Base-by-base conservation (phyloP, 345 rosid species). In the Pistacia vera region DNA sequence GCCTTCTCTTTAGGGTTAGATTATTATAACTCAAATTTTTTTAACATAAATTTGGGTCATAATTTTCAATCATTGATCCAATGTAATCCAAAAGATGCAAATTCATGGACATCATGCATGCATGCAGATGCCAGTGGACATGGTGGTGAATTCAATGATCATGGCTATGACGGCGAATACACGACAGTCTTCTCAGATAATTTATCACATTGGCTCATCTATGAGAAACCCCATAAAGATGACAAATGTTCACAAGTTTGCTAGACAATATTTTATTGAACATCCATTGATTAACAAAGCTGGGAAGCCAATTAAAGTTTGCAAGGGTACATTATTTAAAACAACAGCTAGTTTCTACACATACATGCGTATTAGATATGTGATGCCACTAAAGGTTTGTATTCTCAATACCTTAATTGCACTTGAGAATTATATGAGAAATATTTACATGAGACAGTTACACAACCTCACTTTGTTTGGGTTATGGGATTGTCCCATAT, bases 191-290 rank as follows among this genome's bases (percentile, higher is more conserved):
- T 55, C 36, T 16, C 18, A 61, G 0, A 22, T 10, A 3, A 71
- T 81, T 25, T 82, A 82, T 62, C 85, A 82, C 4, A 12, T 78
- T 44, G 79, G 85, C 20, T 82, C 79, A 10, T 82, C 85, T 2
- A 6, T 38, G 13, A 74, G 70, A 74, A 82, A 82, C n/a, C 80
- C 82, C 8, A 14, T 78, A 1, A 38, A 3, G 1, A 17, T 41
- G 25, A 70, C 66, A 2, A 1, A 55, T 17, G 2, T 82, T 17
- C 46, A 36, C 0, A 44, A 61, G n/a, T 60, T 49, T 25, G 0
- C 0, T 0, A 2, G 1, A 2, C 11, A 0, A 25, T 75, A 75
- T 58, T 82, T 81, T 69, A 63, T 57, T 1, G 54, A 51, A 33
- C 49, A 70, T n/a, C 84, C 84, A 13, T 74, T 33, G 33, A 70